Evolutionary conservation across 1,284 basidiomycete genomes (phyloP).

Genomic region (Cutaneotrichosporon spelunceum): DNA sequence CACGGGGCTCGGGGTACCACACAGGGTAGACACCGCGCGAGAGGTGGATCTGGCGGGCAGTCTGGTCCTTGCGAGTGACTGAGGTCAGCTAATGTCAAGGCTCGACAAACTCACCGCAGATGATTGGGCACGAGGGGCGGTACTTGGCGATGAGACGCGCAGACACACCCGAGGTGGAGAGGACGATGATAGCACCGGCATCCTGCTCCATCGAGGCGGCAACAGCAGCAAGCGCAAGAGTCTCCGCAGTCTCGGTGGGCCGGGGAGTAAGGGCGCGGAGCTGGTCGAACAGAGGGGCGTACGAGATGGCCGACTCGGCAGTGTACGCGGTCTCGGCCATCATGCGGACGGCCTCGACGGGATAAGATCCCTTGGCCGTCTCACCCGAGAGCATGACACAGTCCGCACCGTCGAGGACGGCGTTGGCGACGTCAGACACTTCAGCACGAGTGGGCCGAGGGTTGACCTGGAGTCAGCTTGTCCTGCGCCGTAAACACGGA

Average conservation of each 20-base stretch:
- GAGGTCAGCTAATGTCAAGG: conserved; percentile 6
- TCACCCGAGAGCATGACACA: conserved; percentile 99
- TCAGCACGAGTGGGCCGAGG: conserved; percentile 94
- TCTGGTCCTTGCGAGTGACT: conserved; percentile 96
- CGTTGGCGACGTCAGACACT: conserved; percentile 96
- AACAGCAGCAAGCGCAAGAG: conserved; percentile 88
- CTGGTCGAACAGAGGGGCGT: conserved; percentile 87
- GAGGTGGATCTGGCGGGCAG: conserved; percentile 92
- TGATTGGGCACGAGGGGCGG: conserved; percentile 88
- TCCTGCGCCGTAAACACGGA: not conserved
- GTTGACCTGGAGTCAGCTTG: conserved; percentile 65
- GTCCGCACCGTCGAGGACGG: conserved; percentile 93
- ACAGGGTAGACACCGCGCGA: conserved; percentile 97
- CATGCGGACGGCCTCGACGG: conserved; percentile 91
- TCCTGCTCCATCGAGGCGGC: conserved; percentile 91
- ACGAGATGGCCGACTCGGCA: conserved; percentile 89
- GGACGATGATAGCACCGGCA: conserved; percentile 89
- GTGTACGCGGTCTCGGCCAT: conserved; percentile 98
- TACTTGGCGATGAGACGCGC: conserved; percentile 97
- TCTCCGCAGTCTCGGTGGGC: conserved; percentile 89
- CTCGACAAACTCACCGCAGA: conserved; percentile 63
- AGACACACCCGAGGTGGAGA: conserved; percentile 90
- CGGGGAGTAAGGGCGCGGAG: conserved; percentile 71
- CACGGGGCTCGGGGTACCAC: conserved; percentile 86
- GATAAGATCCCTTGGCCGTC: conserved; percentile 93